Percentiles rank a stretch among this genome's conserved stretches.
These are phyloP conservation scores for Metschnikowia drakensbergensis DNA, from an alignment of 805 yeast species.

Conservation along the genomic window DNA sequence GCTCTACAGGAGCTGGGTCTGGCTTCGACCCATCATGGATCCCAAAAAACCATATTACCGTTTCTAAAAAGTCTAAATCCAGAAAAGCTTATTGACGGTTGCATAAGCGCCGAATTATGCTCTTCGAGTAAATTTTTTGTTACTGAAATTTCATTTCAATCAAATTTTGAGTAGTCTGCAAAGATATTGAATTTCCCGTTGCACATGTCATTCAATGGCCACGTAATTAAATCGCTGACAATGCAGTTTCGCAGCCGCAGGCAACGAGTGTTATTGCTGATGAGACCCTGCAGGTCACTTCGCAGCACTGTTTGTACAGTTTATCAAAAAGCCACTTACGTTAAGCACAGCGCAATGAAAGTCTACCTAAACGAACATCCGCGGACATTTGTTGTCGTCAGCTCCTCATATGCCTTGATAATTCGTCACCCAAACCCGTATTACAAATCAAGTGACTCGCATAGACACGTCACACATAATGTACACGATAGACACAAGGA, in stretches of 20 bases:
- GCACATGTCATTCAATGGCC: too few relatives aligned
- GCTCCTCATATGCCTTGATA: constrained; percentile 55
- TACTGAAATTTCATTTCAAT: background rate
- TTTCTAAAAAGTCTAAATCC: constrained; percentile 11
- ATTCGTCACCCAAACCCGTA: constrained; percentile 47
- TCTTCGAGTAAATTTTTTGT: background rate
- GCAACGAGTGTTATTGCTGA: background rate
- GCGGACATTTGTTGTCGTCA: constrained; percentile 63
- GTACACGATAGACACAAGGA: constrained; percentile 20
- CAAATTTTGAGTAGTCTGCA: too few relatives aligned
- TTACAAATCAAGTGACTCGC: constrained; percentile 19
- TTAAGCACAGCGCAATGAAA: constrained; percentile 40
- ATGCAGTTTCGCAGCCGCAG: background rate
- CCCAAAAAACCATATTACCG: constrained; percentile 13
- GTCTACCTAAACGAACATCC: constrained; percentile 62
- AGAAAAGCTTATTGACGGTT: constrained; percentile 15
- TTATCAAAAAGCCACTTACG: background rate
- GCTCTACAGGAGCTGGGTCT: constrained; percentile 13
- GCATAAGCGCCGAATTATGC: background rate
- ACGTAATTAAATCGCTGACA: background rate
- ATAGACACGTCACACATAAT: constrained; percentile 18
- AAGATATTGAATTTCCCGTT: too few relatives aligned
- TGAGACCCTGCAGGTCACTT: constrained; percentile 3
- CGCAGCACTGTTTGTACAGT: constrained; percentile 2
- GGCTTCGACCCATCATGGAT: constrained; percentile 16